These are phyloP conservation scores for Coemansia sp. DNA, from an alignment of 192 early-diverging fungal species.

Conservation along the genomic window DNA sequence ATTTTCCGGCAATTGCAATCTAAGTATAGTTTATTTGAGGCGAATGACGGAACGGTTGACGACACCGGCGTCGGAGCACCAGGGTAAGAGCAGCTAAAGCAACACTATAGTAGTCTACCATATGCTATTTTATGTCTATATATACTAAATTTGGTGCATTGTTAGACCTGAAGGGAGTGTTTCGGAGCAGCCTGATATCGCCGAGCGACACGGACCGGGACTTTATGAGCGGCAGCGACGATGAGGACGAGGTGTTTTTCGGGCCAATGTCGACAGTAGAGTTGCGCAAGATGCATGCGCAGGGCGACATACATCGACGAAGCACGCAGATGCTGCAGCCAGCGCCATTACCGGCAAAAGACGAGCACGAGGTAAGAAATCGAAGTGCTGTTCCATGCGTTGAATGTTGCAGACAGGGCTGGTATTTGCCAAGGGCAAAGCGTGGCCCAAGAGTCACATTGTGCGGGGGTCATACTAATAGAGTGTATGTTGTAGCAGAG, in stretches of 20 bases:
- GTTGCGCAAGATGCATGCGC: conserved; percentile 20
- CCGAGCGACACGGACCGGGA: conserved; percentile 6
- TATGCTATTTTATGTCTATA: neutral
- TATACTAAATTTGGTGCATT: neutral
- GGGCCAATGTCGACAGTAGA: conserved; percentile 31
- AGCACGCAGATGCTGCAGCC: conserved; percentile 25
- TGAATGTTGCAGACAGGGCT: too few relatives aligned
- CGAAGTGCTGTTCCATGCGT: too few relatives aligned
- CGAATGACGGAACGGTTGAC: neutral
- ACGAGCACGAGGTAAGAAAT: too few relatives aligned
- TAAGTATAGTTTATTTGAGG: neutral
- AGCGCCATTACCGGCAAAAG: conserved; percentile 12
- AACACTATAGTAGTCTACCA: neutral
- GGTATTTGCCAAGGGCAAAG: too few relatives aligned
- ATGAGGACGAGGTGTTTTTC: conserved; percentile 49
- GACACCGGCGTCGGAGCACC: neutral
- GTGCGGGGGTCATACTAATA: neutral
- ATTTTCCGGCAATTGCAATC: neutral
- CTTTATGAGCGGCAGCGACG: conserved; percentile 10
- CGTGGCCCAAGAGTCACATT: too few relatives aligned
- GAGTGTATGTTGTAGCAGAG: conserved; percentile 6
- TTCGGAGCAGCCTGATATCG: conserved; percentile 3
- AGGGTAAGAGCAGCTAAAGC: neutral
- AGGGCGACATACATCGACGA: conserved; percentile 18
- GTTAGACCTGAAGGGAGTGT: neutral